phyloP scores from a whole-genome alignment of 2,329 filamentous ascomycete species.

The Talaromyces marneffei region DNA sequence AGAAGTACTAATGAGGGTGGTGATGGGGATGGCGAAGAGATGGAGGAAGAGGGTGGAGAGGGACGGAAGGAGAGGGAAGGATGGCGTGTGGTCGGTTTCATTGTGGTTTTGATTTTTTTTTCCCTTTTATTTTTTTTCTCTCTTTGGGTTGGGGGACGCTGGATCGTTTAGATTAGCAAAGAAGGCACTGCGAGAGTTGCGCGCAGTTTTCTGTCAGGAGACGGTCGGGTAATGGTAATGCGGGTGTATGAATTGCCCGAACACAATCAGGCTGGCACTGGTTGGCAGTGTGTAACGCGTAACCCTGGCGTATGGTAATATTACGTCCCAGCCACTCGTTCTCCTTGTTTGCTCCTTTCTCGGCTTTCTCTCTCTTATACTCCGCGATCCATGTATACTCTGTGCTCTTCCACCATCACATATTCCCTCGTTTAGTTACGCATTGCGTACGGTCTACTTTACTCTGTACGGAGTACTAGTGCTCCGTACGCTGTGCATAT shows the following conservation, averaged over 20 bases:
- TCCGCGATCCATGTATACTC: background rate
- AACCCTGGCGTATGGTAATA: background rate
- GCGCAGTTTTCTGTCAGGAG: background rate
- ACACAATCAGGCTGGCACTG: background rate
- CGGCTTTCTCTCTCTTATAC: too few relatives aligned
- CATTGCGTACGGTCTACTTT: background rate
- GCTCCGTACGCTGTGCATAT: background rate
- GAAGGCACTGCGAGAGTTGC: constrained; percentile 1
- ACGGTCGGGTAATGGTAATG: background rate
- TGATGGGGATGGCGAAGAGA: constrained; percentile 16
- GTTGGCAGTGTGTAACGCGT: background rate
- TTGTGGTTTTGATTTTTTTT: constrained; percentile 17
- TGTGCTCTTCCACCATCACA: background rate
- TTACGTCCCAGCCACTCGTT: background rate
- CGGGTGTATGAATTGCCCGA: background rate
- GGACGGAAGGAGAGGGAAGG: constrained; percentile 14
- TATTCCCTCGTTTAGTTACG: background rate
- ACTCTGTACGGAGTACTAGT: background rate
- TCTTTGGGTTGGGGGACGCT: constrained; percentile 3
- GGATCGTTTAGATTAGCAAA: constrained; percentile 9
- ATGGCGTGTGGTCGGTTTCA: constrained; percentile 24
- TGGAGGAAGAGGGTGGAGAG: constrained; percentile 14
- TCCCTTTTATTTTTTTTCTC: background rate
- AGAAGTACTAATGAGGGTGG: constrained; percentile 19
- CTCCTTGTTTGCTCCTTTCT: background rate